Evolutionary conservation across 176 grass and related monocot species (phyloP).

Genomic region (Typha latifolia): DNA sequence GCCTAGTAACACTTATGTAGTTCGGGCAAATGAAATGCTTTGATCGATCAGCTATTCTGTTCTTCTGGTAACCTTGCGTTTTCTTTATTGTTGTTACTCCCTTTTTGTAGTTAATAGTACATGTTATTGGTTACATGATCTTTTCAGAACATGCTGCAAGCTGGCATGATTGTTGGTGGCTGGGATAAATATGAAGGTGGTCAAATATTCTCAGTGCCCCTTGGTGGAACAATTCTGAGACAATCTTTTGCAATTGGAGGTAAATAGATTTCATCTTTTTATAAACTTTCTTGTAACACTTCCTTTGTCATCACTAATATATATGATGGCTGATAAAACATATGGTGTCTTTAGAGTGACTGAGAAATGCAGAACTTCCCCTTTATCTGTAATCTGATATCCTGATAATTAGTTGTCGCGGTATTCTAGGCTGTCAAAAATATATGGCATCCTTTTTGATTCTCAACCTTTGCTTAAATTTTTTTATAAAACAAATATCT

Average conservation of each 20-base stretch:
- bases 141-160: slow-evolving; percentile 88
- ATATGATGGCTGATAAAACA: background rate
- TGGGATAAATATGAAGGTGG: slow-evolving; percentile 97
- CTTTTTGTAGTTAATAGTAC: background rate
- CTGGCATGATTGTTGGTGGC: slow-evolving; percentile 88
- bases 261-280: slow-evolving; percentile 10
- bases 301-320: background rate
- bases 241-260: slow-evolving; percentile 96
- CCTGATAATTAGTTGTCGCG: too few species aligned
- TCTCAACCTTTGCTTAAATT: too few species aligned
- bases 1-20: too few species aligned
- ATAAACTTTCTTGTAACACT: background rate
- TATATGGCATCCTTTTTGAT: too few species aligned
- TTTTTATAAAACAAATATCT: too few species aligned
- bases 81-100: background rate
- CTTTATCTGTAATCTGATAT: too few species aligned
- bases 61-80: background rate
- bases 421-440: too few species aligned
- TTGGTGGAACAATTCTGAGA: slow-evolving; percentile 80
- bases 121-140: background rate
- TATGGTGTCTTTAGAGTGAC: too few species aligned
- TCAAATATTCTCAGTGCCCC: slow-evolving; percentile 86
- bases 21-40: too few species aligned
- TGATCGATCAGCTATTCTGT: too few species aligned
- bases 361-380: too few species aligned